Base-by-base conservation (phyloP, 495 filamentous ascomycete genomes). In the Aspergillus olivimuriae region DNA sequence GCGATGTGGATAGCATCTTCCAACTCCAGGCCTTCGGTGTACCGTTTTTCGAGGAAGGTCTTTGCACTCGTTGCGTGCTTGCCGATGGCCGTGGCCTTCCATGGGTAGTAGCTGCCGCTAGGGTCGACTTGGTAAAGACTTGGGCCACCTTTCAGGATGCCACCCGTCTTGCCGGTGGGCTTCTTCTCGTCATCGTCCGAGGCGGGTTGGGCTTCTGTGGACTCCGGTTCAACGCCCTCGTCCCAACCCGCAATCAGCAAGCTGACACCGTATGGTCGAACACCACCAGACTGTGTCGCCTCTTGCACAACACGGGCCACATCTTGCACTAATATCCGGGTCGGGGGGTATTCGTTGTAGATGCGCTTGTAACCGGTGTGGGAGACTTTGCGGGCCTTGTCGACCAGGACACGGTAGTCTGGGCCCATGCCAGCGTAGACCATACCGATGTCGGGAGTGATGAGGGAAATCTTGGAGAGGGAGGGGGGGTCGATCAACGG, bases 311-410 rank as follows among this genome's bases (percentile, higher is more conserved):
- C 89, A 52, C 88, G 80, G 34, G 92, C 92, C 40, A 99, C 91
- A 58, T 99, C 94, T 69, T 99, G 92, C 44, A 99, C 92, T 63
- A 99, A 74, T 78, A 99, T 99, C 49, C 92, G 80, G 20, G 94
- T 99, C 8, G 92, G 92, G 11, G 92, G 92, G 77, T 99, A 99
- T 74, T 99, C 92, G 69, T 99, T 99, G 75, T 99, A 99, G 66
- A 99, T 86, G 64, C 92, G 89, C 77, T 99, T 99, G 81, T 97
- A 99, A 65, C 84, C 84, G 35, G 94, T 95, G 72, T 99, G 94
- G n/a, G 88, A 92, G 44, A 96, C 92, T 69, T 96, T 97, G 52
- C 92, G 89, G 47, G 92, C 94, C 63, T 87, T 89, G 73, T 99
- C 92, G 46, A 95, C 94, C 34, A 99, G 80, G 34, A 97, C 87